Base-by-base conservation (phyloP, 768 basidiomycete genomes). In the Auricularia cornea region DNA sequence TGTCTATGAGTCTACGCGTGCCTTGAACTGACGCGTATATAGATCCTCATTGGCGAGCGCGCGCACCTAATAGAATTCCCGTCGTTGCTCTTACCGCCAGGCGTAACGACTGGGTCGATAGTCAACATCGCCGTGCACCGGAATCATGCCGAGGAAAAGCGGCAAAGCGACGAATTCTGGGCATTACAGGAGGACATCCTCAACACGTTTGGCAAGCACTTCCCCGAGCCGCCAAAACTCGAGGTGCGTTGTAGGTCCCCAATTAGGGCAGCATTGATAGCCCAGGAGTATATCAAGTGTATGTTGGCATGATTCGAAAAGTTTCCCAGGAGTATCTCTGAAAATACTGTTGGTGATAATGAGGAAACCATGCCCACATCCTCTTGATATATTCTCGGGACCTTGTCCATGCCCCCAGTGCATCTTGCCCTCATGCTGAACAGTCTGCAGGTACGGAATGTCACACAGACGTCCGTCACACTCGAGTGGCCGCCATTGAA, bases 11-110 rank as follows among this genome's bases (percentile, higher is more conserved):
- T 35, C 33, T 35, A 35, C 35, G 35, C 41, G 30, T 63, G 59
- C 57, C 30, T 62, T 31, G 14, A 30, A 33, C 51, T 35, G 48
- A 23, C 18, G 44, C 29, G 61, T 30, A 20, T 62, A 56, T 72
- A 94, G 93, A 95, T 97, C 67, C 83, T 96, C 1, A 82, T 98
- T 16, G 94, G 96, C 18, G 93, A 92, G 73, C 84, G 93, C 51
- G 95, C 95, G 20, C 96, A 98, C 71, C 82, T 98, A 38, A 96
- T 99, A 69, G 96, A 99, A 75, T 99, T 98, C 74, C 97, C 97
- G 1, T 98, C 97, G 0, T 81, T 99, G 41, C 83, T 98, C 1
- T 79, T 98, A 6, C 97, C 97, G 1, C 91, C 94, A 0, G 95
- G 95, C 16, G 88, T 93, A 1, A 87, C 89, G 10, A 86, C 95